Evolutionary conservation across 495 filamentous ascomycete genomes (phyloP), one percentile per base, ranked within the genome.

Genomic region (Trichocladium antarcticum): DNA sequence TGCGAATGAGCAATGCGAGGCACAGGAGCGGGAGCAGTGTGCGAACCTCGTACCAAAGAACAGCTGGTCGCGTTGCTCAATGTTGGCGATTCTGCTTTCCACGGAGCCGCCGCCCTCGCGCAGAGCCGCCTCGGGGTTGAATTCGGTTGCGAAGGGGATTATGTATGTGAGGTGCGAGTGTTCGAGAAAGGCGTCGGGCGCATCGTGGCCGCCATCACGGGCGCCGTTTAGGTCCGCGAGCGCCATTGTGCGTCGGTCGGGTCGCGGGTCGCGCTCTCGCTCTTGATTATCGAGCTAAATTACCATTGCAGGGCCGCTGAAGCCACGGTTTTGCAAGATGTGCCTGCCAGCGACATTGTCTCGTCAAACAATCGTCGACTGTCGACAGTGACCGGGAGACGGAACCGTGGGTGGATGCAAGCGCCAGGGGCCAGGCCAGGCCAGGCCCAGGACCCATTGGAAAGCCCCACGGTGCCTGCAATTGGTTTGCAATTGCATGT

Each of bases 121-220:
- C 48, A 87, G 63, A 21, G 72, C 69, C 22, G 78, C 72, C 51
- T 85, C 76, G 34, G 89, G 70, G 56, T 81, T 69, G 51, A 88
- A 72, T 34, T 77, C 58, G 35, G 85, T 80, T 28, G 77, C 74
- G 50, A 82, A 71, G 20, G 89, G 89, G 27, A 94, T 75, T 46
- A 95, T 71, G 32, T 89, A 87, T 47, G 83, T 81, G 21, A 96
- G 70, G 37, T 83, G 75, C 14, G 86, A 83, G 67, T 78, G 71
- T 49, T 87, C 77, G 47, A 83, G 70, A 57, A 90, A 81, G 51
- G 84, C 77, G n/a, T 57, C 48, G 24, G 47, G 45, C 12, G 27
- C 50, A 35, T 51, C 47, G 37, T 32, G 31, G 31, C 20, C 17
- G 10, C 37, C 31, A 6, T 45, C 49, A 1, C 35, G 39, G 24